Evolutionary conservation across 2,329 filamentous ascomycete genomes (phyloP).

Genomic region (Rhexocercosporidium sp.): DNA sequence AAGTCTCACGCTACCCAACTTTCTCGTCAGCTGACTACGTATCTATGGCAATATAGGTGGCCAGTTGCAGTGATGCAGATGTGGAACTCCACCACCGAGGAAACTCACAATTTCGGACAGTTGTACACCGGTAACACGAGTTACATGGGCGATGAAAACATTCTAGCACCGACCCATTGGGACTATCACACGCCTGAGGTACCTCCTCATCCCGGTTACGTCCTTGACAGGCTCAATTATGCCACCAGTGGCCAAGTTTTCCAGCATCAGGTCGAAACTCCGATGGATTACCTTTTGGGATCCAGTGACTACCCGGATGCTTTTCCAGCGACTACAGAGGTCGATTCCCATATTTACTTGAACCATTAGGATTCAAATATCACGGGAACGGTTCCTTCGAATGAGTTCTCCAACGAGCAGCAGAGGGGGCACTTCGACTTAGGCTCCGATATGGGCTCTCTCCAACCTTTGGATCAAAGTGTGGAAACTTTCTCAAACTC

Average conservation of each 20-base stretch:
- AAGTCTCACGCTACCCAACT: neutral
- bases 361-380: conserved; percentile 8
- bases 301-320: neutral
- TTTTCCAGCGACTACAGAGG: neutral
- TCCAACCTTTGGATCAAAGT: neutral
- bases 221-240: neutral
- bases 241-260: neutral
- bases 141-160: neutral
- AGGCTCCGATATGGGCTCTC: conserved; percentile 1
- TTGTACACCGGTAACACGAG: neutral
- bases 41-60: conserved; percentile 3
- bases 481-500: neutral
- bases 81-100: neutral
- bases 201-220: neutral
- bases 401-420: neutral
- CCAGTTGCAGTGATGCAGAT: neutral
- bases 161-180: neutral
- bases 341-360: neutral
- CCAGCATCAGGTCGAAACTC: neutral
- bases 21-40: conserved; percentile 1
- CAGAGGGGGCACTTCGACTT: neutral
- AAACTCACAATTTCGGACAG: neutral
- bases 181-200: neutral
- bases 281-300: neutral
- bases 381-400: neutral